Conservation (phyloP, 257 asterid species). For the Voacanga thouarsii region DNA sequence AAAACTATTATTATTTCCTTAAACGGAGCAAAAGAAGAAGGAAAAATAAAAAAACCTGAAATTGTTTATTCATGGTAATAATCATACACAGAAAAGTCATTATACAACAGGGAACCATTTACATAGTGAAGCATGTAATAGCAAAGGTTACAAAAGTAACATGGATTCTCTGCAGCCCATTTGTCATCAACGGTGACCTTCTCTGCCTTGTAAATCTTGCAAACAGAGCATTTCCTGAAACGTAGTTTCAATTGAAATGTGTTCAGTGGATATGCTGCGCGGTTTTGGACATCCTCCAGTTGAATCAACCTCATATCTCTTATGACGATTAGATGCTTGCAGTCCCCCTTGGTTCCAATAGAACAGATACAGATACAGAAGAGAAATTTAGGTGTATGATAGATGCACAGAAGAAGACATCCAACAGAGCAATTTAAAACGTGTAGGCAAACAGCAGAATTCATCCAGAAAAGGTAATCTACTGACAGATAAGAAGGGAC, state of each 20-base stretch:
- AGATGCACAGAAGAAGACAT: background rate
- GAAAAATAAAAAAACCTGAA: background rate
- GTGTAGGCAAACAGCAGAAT: background rate
- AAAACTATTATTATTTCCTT: too few relatives aligned
- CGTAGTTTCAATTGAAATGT: constrained; percentile 48
- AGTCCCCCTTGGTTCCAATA: constrained; percentile 51
- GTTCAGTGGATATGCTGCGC: constrained; percentile 64
- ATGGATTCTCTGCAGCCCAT: constrained; percentile 76
- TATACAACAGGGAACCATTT: constrained; percentile 58
- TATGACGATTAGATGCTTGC: constrained; percentile 70
- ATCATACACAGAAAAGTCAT: constrained; percentile 70
- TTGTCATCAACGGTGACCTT: constrained; percentile 83
- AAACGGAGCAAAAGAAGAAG: background rate
- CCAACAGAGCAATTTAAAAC: background rate
- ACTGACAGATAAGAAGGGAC: background rate
- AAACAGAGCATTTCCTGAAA: constrained; percentile 66
- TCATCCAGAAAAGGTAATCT: background rate
- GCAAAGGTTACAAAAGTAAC: constrained; percentile 85
- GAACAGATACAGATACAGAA: background rate
- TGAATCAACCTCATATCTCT: constrained; percentile 85
- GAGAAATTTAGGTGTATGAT: background rate
- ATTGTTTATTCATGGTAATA: constrained; percentile 50
- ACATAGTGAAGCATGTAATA: constrained; percentile 91
- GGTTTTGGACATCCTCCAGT: constrained; percentile 77
- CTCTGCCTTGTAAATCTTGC: constrained; percentile 74